phyloP scores from a whole-genome alignment of 768 basidiomycete species.

The Tricholoma sp. region DNA sequence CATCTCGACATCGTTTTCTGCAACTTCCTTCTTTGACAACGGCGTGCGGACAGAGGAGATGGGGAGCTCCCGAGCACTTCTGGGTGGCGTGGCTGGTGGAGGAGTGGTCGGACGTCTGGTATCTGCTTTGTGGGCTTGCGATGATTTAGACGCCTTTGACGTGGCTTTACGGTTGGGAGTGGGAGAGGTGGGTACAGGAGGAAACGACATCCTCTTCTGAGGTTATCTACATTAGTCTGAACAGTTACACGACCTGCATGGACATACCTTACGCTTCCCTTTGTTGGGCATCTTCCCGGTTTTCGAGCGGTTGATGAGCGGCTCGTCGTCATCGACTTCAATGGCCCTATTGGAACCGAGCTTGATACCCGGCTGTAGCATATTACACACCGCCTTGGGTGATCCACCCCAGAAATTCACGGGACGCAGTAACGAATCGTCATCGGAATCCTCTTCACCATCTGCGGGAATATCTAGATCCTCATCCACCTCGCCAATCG shows the following conservation, averaged over 20 bases:
- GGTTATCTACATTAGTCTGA: constrained; percentile 9
- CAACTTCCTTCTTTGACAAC: constrained; percentile 20
- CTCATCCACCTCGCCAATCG: constrained; percentile 4
- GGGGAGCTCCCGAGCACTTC: constrained; percentile 15
- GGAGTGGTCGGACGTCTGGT: constrained; percentile 9
- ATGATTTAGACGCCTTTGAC: constrained; percentile 10
- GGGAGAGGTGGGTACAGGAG: constrained; percentile 43
- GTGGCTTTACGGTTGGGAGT: constrained; percentile 33
- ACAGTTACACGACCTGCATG: constrained; percentile 1
- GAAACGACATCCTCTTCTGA: constrained; percentile 33
- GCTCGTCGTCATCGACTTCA: constrained; percentile 25
- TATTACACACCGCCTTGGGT: constrained; percentile 19
- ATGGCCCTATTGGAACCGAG: constrained; percentile 23
- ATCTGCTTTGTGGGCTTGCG: constrained; percentile 16
- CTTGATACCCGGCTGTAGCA: constrained; percentile 37
- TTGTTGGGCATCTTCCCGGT: constrained; percentile 21
- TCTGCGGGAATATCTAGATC: constrained; percentile 17
- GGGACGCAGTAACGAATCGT: constrained; percentile 32
- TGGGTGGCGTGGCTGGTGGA: constrained; percentile 17
- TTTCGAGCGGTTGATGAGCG: constrained; percentile 22
- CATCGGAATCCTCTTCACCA: constrained; percentile 30
- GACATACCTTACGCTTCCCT: constrained; percentile 22
- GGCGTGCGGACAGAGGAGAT: constrained; percentile 20
- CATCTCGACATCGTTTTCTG: constrained; percentile 17
- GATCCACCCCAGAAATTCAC: constrained; percentile 40